Conservation (phyloP, 495 filamentous ascomycete genomes). For the Aspergillus haitiensis region DNA sequence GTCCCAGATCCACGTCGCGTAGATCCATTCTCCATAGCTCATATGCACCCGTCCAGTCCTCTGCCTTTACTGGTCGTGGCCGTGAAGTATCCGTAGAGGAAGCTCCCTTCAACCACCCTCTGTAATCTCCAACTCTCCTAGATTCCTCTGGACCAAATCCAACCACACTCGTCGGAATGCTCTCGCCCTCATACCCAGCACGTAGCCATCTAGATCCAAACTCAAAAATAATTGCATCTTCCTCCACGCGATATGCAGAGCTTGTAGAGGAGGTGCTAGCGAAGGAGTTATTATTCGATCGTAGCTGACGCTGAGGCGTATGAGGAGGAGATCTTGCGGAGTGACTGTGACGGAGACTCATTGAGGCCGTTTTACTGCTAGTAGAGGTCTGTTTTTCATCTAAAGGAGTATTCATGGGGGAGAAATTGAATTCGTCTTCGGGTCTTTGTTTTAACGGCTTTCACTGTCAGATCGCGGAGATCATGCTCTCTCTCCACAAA, state of each 20-base stretch:
- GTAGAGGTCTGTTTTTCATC: neutral
- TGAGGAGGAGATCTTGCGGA: conserved; percentile 35
- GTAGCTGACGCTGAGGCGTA: conserved; percentile 40
- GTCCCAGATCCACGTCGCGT: conserved; percentile 66
- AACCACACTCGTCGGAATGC: conserved; percentile 67
- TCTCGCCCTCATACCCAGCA: conserved; percentile 82
- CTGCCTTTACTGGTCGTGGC: conserved; percentile 44
- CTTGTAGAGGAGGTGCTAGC: conserved; percentile 70
- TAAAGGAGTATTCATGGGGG: neutral
- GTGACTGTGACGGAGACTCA: conserved; percentile 36
- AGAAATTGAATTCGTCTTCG: neutral
- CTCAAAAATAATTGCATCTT: conserved; percentile 81
- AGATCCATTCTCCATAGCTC: conserved; percentile 84
- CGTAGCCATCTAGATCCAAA: conserved; percentile 77
- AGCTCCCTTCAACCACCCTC: conserved; percentile 57
- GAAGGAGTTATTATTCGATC: conserved; percentile 44
- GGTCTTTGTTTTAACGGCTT: neutral
- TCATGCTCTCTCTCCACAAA: conserved; percentile 19
- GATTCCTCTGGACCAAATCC: conserved; percentile 72
- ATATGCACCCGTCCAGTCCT: conserved; percentile 65
- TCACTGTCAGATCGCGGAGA: conserved; percentile 17
- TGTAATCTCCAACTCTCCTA: conserved; percentile 78
- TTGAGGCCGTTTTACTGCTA: conserved; percentile 13
- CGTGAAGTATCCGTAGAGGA: conserved; percentile 22
- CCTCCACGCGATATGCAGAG: conserved; percentile 73